Conservation (phyloP, 345 rosid genomes). For the Salix dunnii region DNA sequence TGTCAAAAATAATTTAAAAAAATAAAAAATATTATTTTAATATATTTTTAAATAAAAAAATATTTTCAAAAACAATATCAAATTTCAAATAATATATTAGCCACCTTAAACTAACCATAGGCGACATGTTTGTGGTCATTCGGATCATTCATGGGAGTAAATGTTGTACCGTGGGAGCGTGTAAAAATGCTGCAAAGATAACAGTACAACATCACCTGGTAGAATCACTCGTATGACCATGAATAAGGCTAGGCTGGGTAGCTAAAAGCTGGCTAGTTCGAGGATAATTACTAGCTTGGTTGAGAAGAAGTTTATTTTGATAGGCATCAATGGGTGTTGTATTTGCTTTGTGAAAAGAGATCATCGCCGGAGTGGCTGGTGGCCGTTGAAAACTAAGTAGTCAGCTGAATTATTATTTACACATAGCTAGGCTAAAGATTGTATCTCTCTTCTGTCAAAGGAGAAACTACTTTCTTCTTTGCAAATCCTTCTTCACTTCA, state of each 20-base stretch:
- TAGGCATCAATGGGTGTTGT: neutral
- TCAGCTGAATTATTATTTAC: neutral
- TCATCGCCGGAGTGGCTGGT: neutral
- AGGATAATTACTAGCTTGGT: neutral
- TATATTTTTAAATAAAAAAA: too few relatives aligned
- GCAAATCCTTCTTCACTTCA: constrained; percentile 41
- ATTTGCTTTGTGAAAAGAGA: neutral
- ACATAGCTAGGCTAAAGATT: constrained; percentile 17
- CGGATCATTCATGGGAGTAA: too few relatives aligned
- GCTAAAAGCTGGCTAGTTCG: neutral
- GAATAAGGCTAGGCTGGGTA: neutral
- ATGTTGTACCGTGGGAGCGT: too few relatives aligned
- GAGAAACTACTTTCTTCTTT: constrained; percentile 40
- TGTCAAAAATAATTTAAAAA: too few relatives aligned
- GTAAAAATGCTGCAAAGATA: too few relatives aligned
- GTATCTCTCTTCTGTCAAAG: constrained; percentile 41
- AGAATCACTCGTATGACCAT: neutral
- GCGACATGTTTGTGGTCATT: too few relatives aligned
- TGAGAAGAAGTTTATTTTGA: neutral
- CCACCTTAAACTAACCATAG: too few relatives aligned
- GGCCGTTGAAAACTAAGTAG: neutral
- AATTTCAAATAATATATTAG: too few relatives aligned
- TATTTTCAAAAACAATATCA: too few relatives aligned
- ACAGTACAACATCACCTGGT: neutral
- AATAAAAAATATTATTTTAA: too few relatives aligned